These are phyloP conservation scores for Lactifluus hygrophoroides DNA, from an alignment of 768 basidiomycete genomes.

Conservation along the genomic window DNA sequence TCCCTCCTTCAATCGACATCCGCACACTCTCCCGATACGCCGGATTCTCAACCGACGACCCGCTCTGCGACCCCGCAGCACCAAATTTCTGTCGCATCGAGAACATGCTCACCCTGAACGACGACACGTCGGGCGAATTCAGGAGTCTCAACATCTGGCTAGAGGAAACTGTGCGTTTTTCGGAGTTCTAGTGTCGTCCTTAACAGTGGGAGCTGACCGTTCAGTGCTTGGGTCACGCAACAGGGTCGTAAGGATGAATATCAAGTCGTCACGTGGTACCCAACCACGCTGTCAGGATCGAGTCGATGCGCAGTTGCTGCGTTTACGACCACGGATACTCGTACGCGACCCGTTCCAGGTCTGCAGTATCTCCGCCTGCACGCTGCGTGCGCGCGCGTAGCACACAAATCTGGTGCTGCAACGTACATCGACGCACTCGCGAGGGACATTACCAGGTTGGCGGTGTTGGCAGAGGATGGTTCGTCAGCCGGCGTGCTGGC, in stretches of 20 bases:
- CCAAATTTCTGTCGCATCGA: conserved; percentile 6
- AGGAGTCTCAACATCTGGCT: conserved; percentile 29
- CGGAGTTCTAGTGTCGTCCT: too few species aligned
- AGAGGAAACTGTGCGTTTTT: conserved; percentile 26
- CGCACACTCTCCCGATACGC: conserved; percentile 10
- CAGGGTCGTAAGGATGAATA: conserved; percentile 2
- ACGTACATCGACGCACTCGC: conserved; percentile 28
- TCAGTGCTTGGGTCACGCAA: background rate
- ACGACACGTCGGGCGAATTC: conserved; percentile 21
- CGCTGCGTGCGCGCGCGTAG: conserved; percentile 34
- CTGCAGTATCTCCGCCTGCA: conserved; percentile 30
- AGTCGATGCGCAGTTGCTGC: conserved; percentile 18
- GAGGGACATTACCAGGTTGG: conserved; percentile 19
- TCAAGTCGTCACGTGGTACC: conserved; percentile 8
- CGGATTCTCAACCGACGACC: conserved; percentile 4
- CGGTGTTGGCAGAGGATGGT: conserved; percentile 14
- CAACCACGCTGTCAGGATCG: background rate
- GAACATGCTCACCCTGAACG: conserved; percentile 8
- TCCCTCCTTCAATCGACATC: conserved; percentile 11
- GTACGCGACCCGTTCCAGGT: conserved; percentile 27
- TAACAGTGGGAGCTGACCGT: too few species aligned
- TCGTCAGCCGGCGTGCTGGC: conserved; percentile 13
- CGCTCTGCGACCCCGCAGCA: background rate
- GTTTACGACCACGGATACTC: conserved; percentile 26
- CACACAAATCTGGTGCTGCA: conserved; percentile 33